Percentiles rank a stretch among this genome's conserved stretches.
Conservation (phyloP, 2,329 filamentous ascomycete species). For the Fusarium nodosum region DNA sequence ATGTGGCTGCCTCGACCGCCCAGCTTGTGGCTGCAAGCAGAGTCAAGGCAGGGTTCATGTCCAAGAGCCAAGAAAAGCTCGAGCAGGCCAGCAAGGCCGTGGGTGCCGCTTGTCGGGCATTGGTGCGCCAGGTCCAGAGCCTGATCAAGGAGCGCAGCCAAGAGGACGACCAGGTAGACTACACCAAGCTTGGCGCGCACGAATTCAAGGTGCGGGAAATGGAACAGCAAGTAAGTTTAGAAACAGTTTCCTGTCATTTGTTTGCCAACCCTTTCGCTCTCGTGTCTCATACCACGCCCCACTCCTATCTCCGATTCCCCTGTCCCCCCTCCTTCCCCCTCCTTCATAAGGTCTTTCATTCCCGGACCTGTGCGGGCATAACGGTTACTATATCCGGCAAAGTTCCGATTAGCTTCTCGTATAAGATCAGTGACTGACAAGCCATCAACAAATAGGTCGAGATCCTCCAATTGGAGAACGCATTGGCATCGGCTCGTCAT, state of each 20-base stretch:
- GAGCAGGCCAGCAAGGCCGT: constrained; percentile 95
- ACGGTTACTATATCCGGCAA: constrained; percentile 44
- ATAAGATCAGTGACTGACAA: constrained; percentile 37
- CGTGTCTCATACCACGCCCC: constrained; percentile 7
- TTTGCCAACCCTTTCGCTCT: constrained; percentile 22
- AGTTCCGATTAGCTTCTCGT: constrained; percentile 14
- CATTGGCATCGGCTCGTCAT: constrained; percentile 81
- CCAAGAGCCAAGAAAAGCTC: constrained; percentile 91
- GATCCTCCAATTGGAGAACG: constrained; percentile 94
- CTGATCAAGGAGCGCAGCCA: constrained; percentile 91
- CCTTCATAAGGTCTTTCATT: constrained; percentile 24
- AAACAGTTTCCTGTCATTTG: constrained; percentile 22
- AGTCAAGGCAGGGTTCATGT: constrained; percentile 98
- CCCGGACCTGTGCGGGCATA: constrained; percentile 30
- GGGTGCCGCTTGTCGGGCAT: constrained; percentile 84
- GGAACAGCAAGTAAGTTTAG: constrained; percentile 89
- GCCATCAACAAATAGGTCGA: constrained; percentile 79
- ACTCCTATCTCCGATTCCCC: constrained; percentile 19
- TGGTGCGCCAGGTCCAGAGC: constrained; percentile 93
- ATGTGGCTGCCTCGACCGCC: constrained; percentile 94
- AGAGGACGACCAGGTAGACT: constrained; percentile 89
- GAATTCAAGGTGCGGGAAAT: constrained; percentile 99
- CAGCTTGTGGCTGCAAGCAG: constrained; percentile 95
- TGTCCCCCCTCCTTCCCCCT: background rate
- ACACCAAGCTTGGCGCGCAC: constrained; percentile 86